Evolutionary conservation across 176 grass and related monocot species (phyloP), one percentile per base, ranked within the genome.

Genomic region (Aegilops sharonensis): DNA sequence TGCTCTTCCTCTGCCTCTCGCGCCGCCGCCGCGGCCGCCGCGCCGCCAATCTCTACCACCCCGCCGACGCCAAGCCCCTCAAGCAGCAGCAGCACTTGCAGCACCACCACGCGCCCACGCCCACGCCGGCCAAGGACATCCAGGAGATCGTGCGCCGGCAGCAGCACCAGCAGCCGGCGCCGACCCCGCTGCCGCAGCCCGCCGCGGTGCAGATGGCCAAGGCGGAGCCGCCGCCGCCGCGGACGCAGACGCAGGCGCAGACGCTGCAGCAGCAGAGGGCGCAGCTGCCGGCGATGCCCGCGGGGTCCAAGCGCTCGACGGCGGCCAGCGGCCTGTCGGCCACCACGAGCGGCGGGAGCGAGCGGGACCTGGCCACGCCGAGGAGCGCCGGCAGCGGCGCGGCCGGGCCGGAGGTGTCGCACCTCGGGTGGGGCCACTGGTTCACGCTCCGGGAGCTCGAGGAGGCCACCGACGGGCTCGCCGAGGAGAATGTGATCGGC

Each of bases 401-500:
- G 8, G 83, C 23, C 5, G 78, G 64, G 18, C 92, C 94, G 5
- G 97, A 95, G 85, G 94, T 95, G n/a, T 98, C 97, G 39, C 94
- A 94, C 85, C 90, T 95, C 63, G 94, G 94, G 11, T 98, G 97
- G 97, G 97, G 94, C 23, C 97, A 95, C 68, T 95, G 97, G 86
- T 98, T 92, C 84, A 94, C 97, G 13, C 92, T 98, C 81, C 88
- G 92, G 91, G 97, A 95, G 72, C 89, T 98, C 59, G 94, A 95
- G 86, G 90, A 87, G 75, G 93, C 97, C 27, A 92, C 94, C 31
- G 86, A 84, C 31, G 93, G 96, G 6, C 88, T 98, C 56, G 52
- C 92, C 21, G 93, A 94, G 78, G 97, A 95, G 91, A 98, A 95
- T 90, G 92, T 98, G 81, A 91, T 98, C 57, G 97, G 97, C 59